These are phyloP conservation scores for Tubosaeta sp. DNA, from an alignment of 768 basidiomycete species.

Conservation along the genomic window DNA sequence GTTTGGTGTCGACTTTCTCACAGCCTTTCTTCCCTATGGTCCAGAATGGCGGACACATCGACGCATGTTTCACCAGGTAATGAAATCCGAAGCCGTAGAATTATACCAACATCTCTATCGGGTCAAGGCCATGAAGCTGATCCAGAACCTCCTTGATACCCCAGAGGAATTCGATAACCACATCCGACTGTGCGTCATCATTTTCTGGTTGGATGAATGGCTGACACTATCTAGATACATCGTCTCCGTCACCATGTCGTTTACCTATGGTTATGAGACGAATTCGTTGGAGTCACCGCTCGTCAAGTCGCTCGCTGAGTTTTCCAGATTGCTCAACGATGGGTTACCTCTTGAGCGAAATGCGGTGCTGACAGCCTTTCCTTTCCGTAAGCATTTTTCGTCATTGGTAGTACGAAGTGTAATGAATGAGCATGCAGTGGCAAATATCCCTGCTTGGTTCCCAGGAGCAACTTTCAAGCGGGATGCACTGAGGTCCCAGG, in stretches of 20 bases:
- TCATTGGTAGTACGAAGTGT: background rate
- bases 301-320: constrained; percentile 24
- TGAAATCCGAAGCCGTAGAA: constrained; percentile 19
- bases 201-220: background rate
- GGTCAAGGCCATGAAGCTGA: constrained; percentile 18
- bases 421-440: constrained; percentile 14
- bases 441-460: constrained; percentile 28
- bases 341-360: constrained; percentile 25
- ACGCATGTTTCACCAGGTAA: constrained; percentile 25
- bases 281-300: constrained; percentile 25
- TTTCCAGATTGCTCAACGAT: constrained; percentile 18
- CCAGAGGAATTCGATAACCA: constrained; percentile 25
- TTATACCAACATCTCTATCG: constrained; percentile 22
- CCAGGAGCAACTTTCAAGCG: constrained; percentile 29
- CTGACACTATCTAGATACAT: constrained; percentile 21
- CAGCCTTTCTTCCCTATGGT: constrained; percentile 27
- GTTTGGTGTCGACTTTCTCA: constrained; percentile 28
- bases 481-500: constrained; percentile 24
- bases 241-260: constrained; percentile 29
- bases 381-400: constrained; percentile 21
- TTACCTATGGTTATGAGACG: constrained; percentile 28
- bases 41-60: constrained; percentile 27
- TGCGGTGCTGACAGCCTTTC: constrained; percentile 26
- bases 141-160: constrained; percentile 17
- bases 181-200: constrained; percentile 16